Evolutionary conservation across 441 rosid species (phyloP).

Genomic region (Breynia disticha): DNA sequence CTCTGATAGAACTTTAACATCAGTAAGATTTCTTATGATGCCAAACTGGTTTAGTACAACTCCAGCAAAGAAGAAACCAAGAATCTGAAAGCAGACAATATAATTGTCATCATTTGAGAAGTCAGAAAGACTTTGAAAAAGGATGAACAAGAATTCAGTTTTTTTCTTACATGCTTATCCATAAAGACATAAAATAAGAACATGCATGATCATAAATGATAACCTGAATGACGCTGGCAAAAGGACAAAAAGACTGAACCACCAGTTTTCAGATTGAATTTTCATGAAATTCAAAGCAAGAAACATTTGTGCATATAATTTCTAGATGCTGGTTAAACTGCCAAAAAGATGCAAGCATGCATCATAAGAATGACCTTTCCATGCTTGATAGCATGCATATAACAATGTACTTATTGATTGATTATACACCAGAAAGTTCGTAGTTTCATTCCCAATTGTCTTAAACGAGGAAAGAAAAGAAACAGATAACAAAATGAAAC

Average conservation of each 20-base stretch:
- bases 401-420: no score
- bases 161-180: not conserved
- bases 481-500: not conserved
- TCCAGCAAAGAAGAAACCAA: conserved; percentile 98
- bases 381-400: no score
- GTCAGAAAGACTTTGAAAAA: no score
- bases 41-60: conserved; percentile 89
- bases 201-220: no score
- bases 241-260: no score
- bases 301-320: not conserved
- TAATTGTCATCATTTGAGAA: not conserved
- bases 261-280: no score
- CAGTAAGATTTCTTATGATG: conserved; percentile 77
- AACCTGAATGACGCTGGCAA: no score
- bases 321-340: not conserved
- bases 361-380: no score
- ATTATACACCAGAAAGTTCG: no score
- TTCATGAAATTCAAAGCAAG: not conserved
- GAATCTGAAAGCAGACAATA: conserved; percentile 51
- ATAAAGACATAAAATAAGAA: no score
- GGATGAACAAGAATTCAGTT: not conserved
- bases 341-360: no score
- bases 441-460: no score
- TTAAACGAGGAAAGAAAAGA: not conserved
- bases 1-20: conserved; percentile 90